Conservation (phyloP, 2,329 filamentous ascomycete species). For the Alternaria arborescens region DNA sequence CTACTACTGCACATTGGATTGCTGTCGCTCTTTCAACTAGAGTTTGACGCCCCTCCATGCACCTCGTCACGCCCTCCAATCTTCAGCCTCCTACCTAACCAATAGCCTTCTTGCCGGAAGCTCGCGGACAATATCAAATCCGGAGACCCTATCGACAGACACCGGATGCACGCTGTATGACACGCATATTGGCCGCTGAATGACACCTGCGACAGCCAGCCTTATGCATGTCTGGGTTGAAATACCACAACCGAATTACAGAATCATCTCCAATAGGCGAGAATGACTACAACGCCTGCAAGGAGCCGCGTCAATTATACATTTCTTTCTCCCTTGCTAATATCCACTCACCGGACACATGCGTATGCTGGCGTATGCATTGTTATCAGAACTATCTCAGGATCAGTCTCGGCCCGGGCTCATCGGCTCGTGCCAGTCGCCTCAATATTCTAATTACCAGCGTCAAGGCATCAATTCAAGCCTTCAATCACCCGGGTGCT, state of each 20-base stretch:
- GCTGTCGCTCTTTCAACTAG: constrained; percentile 3
- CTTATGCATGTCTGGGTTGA: constrained; percentile 16
- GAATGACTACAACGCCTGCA: background rate
- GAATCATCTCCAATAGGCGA: background rate
- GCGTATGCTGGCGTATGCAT: background rate
- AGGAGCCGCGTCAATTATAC: background rate
- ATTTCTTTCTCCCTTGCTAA: background rate
- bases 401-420: background rate
- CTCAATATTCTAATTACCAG: background rate
- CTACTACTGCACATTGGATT: constrained; percentile 13
- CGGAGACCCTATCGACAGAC: constrained; percentile 12
- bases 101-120: constrained; percentile 17
- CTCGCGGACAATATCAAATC: background rate
- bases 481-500: too few relatives aligned
- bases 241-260: background rate
- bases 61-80: constrained; percentile 15
- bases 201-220: constrained; percentile 21
- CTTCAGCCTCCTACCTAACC: background rate
- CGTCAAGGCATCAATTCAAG: background rate
- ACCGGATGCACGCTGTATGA: constrained; percentile 28
- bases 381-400: background rate
- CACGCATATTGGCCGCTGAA: constrained; percentile 11
- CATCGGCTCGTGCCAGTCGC: background rate
- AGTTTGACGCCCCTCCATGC: constrained; percentile 20
- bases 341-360: constrained; percentile 18